Conservation (phyloP, 176 grass and related monocot genomes). For the Oryza glaberrima region DNA sequence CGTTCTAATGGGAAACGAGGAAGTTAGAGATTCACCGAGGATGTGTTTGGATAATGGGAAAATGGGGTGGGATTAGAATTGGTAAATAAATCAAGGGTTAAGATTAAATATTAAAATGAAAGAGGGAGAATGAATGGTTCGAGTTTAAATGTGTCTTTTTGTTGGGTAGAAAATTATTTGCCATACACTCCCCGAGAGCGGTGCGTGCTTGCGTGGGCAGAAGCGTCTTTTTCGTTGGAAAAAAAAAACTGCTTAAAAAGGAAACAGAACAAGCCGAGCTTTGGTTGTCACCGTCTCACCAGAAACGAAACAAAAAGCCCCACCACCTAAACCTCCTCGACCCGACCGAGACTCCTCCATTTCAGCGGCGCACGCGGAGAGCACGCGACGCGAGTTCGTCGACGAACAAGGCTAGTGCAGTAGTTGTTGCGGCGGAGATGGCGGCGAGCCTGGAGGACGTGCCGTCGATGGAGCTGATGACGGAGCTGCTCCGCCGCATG, state of each 20-base stretch:
- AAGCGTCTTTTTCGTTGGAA: neutral
- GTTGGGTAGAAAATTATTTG: too few species aligned
- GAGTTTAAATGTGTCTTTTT: too few species aligned
- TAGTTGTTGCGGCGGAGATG: neutral
- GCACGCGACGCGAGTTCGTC: neutral
- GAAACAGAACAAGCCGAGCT: neutral
- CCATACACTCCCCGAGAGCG: too few species aligned
- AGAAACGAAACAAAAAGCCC: neutral
- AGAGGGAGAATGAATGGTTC: too few species aligned
- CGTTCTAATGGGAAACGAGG: too few species aligned
- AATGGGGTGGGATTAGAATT: too few species aligned
- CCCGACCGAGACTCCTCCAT: neutral
- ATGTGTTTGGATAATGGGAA: too few species aligned
- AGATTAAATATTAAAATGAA: too few species aligned
- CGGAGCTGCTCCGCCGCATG: slow-evolving; percentile 89
- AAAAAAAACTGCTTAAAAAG: too few species aligned
- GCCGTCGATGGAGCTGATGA: slow-evolving; percentile 89
- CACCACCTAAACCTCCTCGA: slow-evolving; percentile 23
- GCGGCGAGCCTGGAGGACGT: slow-evolving; percentile 83
- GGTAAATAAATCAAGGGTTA: too few species aligned
- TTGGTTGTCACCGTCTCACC: neutral
- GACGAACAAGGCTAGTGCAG: neutral
- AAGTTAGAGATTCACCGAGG: too few species aligned
- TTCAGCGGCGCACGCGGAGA: neutral
- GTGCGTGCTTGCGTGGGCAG: neutral